Percentiles rank a stretch among this genome's conserved stretches.
Evolutionary conservation across 2,329 filamentous ascomycete species (phyloP).

Genomic region (Microcyclosporella mali): DNA sequence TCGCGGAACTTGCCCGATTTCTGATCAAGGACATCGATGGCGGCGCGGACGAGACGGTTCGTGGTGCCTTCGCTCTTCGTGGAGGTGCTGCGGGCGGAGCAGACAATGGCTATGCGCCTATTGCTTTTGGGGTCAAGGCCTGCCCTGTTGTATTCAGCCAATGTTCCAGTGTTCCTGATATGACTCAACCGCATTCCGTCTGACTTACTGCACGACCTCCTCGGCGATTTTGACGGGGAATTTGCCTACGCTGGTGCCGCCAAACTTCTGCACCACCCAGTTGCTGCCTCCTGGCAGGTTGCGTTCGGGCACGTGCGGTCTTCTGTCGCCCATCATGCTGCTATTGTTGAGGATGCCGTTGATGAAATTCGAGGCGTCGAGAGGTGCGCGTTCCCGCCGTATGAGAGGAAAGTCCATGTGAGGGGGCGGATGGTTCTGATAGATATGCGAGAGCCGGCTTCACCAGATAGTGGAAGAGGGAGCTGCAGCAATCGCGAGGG

Average conservation of each 20-base stretch:
- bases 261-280: slow-evolving; percentile 93
- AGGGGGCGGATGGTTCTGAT: slow-evolving; percentile 4
- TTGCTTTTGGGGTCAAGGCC: slow-evolving; percentile 45
- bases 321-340: slow-evolving; percentile 25
- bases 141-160: slow-evolving; percentile 33
- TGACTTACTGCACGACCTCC: slow-evolving; percentile 55
- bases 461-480: neutral
- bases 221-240: slow-evolving; percentile 59
- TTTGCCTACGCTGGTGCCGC: slow-evolving; percentile 92
- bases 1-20: slow-evolving; percentile 55
- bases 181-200: neutral
- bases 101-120: slow-evolving; percentile 83
- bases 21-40: slow-evolving; percentile 39
- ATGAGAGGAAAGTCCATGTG: slow-evolving; percentile 22
- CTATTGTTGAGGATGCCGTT: slow-evolving; percentile 14
- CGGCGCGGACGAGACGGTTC: slow-evolving; percentile 57
- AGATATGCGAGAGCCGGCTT: neutral
- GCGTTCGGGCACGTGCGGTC: slow-evolving; percentile 40
- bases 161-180: neutral
- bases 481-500: no score
- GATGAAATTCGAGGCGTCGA: slow-evolving; percentile 22
- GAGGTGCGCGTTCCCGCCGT: slow-evolving; percentile 13
- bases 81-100: slow-evolving; percentile 87
- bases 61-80: slow-evolving; percentile 95
- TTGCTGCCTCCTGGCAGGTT: slow-evolving; percentile 44